Conservation (phyloP, 1,284 basidiomycete genomes). For the Fomitopsis pinicola region DNA sequence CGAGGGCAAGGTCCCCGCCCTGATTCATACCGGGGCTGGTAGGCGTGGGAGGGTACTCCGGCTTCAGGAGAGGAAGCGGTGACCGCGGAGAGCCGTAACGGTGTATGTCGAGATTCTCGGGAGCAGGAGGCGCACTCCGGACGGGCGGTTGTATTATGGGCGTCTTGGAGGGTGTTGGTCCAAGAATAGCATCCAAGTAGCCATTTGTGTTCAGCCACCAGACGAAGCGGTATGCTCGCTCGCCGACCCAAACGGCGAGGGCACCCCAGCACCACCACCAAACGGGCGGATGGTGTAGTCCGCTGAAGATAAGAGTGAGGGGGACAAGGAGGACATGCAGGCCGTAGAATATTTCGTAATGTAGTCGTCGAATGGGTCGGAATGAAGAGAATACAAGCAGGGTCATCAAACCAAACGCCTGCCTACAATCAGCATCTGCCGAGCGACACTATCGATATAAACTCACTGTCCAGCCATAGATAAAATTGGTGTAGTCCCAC, state of each 20-base stretch:
- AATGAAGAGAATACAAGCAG: constrained; percentile 63
- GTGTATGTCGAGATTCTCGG: constrained; percentile 3
- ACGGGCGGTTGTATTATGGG: constrained; percentile 2
- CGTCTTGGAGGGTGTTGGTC: constrained; percentile 8
- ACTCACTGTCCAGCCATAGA: constrained; percentile 71
- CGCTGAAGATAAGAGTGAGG: constrained; percentile 55
- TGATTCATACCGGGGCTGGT: background rate
- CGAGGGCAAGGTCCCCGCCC: constrained; percentile 2
- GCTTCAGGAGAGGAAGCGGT: background rate
- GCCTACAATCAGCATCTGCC: constrained; percentile 1
- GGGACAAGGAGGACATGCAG: constrained; percentile 67
- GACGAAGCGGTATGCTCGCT: constrained; percentile 56
- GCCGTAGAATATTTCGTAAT: constrained; percentile 78
- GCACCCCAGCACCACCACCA: constrained; percentile 71
- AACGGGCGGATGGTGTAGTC: constrained; percentile 67
- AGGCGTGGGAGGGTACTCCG: background rate
- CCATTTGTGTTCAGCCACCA: constrained; percentile 69
- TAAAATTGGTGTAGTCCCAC: constrained; percentile 68
- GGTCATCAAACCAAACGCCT: constrained; percentile 74
- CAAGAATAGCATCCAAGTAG: constrained; percentile 27
- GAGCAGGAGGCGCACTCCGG: background rate
- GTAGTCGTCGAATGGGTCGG: constrained; percentile 56
- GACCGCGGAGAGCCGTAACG: background rate
- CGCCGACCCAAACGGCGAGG: constrained; percentile 60
- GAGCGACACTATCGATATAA: background rate